Evolutionary conservation across 2,329 filamentous ascomycete genomes (phyloP).

Genomic region (Hypomyces rosellus): DNA sequence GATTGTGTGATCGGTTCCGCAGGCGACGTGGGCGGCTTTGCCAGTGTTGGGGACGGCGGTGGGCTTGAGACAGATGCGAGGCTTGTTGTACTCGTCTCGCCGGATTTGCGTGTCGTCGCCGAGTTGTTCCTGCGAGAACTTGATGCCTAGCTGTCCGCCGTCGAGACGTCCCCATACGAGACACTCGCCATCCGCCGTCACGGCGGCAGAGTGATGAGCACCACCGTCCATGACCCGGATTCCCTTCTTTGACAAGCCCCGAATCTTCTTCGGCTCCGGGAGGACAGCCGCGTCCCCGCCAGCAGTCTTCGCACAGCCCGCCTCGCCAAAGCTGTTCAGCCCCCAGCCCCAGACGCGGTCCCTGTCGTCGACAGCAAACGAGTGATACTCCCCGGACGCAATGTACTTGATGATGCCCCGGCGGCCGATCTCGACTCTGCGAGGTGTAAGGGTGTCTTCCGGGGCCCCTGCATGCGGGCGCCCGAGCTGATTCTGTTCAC

Average conservation of each 20-base stretch:
- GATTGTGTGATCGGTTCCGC: neutral
- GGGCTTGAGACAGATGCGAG: neutral
- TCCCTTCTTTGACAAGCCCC: constrained; percentile 43
- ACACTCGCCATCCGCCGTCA: constrained; percentile 35
- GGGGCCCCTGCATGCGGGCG: constrained; percentile 46
- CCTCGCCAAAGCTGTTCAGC: constrained; percentile 65
- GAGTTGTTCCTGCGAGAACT: neutral
- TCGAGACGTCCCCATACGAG: constrained; percentile 42
- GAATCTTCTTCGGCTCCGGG: constrained; percentile 26
- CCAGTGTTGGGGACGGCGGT: neutral
- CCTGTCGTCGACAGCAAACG: constrained; percentile 58
- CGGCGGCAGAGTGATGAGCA: constrained; percentile 32
- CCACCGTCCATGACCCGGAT: constrained; percentile 51
- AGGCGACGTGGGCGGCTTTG: neutral
- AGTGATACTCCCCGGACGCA: constrained; percentile 59
- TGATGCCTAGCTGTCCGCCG: constrained; percentile 24
- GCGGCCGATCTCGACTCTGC: constrained; percentile 17
- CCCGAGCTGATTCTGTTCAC: constrained; percentile 43
- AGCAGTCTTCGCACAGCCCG: constrained; percentile 32
- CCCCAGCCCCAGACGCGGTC: constrained; percentile 65
- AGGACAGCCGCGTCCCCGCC: neutral
- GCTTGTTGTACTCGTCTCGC: neutral
- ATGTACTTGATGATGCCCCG: constrained; percentile 30
- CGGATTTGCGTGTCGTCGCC: neutral
- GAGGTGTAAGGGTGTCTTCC: constrained; percentile 43